Evolutionary conservation across 2,329 filamentous ascomycete species (phyloP).

Genomic region (Anthostomella pinea): DNA sequence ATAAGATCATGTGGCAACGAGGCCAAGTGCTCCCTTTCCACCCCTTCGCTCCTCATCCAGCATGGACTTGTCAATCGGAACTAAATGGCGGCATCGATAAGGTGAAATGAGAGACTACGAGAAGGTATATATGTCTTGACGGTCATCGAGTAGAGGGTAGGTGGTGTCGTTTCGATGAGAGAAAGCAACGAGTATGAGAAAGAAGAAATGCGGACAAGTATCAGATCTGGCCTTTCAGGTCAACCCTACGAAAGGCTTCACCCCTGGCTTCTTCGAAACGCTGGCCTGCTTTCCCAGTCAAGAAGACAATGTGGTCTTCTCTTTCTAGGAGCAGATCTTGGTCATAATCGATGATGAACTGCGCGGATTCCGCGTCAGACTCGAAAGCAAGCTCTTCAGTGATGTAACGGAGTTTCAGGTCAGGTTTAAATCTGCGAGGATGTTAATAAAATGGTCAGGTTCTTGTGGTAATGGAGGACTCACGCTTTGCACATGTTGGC

Average conservation of each 20-base stretch:
- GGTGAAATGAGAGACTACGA: conserved; percentile 9
- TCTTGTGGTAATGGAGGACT: conserved; percentile 40
- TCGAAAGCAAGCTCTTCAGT: conserved; percentile 96
- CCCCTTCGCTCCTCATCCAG: conserved; percentile 8
- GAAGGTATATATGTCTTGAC: too few species aligned
- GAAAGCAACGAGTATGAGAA: conserved; percentile 15
- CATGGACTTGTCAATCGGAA: conserved; percentile 12
- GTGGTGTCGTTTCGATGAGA: conserved; percentile 9
- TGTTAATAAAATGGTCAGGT: conserved; percentile 42
- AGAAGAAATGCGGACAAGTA: conserved; percentile 18
- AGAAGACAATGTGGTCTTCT: conserved; percentile 68
- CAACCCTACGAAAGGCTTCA: conserved; percentile 79
- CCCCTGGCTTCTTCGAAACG: conserved; percentile 73
- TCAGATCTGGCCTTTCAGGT: conserved; percentile 97
- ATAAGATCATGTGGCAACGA: too few species aligned
- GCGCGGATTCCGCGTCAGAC: conserved; percentile 82
- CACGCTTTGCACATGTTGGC: conserved; percentile 94
- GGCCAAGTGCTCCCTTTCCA: too few species aligned
- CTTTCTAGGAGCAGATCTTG: conserved; percentile 75
- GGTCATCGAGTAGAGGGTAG: conserved; percentile 8
- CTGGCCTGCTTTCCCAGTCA: conserved; percentile 68
- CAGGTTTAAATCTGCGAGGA: conserved; percentile 76
- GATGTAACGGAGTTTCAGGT: conserved; percentile 84
- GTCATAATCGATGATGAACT: conserved; percentile 82
- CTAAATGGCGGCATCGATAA: conserved; percentile 7